Percentiles rank a stretch among this genome's conserved stretches.
Conservation (phyloP, 495 filamentous ascomycete genomes). For the Penicillium chermesinum region DNA sequence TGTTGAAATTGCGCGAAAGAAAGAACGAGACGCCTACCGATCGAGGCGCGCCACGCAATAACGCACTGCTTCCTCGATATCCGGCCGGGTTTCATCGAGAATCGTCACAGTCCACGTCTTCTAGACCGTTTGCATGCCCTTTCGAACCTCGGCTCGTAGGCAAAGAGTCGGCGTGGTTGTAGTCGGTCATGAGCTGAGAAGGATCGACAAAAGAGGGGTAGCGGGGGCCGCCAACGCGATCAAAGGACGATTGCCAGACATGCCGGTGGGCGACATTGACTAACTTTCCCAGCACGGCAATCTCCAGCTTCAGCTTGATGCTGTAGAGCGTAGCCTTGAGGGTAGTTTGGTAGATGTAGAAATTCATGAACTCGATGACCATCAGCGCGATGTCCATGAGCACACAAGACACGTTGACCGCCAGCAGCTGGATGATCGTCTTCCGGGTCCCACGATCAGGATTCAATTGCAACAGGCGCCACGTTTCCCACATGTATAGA, state of each 20-base stretch:
- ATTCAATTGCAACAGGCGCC: conserved; percentile 23
- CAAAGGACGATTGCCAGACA: conserved; percentile 17
- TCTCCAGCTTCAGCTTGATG: conserved; percentile 27
- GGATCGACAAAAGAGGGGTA: conserved; percentile 28
- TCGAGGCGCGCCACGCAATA: too few relatives aligned
- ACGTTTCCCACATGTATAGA: conserved; percentile 29
- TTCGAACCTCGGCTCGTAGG: conserved; percentile 15
- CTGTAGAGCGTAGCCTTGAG: conserved; percentile 28
- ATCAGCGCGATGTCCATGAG: conserved; percentile 30
- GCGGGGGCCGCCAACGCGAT: conserved; percentile 6
- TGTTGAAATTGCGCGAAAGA: too few relatives aligned
- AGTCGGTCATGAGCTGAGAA: conserved; percentile 12
- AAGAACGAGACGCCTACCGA: too few relatives aligned
- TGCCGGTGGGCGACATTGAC: conserved; percentile 28
- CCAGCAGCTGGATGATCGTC: conserved; percentile 25
- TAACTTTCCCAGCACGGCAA: conserved; percentile 26
- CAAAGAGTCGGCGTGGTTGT: conserved; percentile 16
- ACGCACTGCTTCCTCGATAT: too few relatives aligned
- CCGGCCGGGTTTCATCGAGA: not conserved
- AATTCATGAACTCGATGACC: conserved; percentile 28
- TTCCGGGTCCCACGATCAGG: conserved; percentile 22
- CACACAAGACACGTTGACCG: conserved; percentile 27
- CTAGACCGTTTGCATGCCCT: conserved; percentile 10
- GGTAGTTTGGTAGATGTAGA: conserved; percentile 29
- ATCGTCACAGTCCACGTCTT: conserved; percentile 13